A percentile compares a stretch with the other conserved stretches of the same genome.
Evolutionary conservation across 805 yeast species (phyloP).

Genomic region (Schwanniomyces sp.): DNA sequence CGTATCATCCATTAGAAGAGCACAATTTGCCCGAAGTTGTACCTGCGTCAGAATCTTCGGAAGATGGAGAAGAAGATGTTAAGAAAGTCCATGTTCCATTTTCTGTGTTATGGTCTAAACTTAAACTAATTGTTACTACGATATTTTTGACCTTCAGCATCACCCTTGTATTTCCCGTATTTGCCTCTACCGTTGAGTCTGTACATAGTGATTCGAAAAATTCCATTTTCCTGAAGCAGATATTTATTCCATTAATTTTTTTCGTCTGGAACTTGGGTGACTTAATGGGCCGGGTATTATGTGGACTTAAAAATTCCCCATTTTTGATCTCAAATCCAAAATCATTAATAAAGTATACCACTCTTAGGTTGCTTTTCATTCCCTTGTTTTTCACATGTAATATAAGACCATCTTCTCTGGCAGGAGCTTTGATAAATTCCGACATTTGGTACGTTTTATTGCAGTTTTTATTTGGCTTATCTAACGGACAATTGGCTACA

Average conservation of each 20-base stretch:
- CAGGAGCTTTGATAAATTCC: constrained; percentile 45
- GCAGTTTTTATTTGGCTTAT: constrained; percentile 79
- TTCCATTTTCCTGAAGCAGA: constrained; percentile 45
- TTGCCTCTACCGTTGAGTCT: constrained; percentile 71
- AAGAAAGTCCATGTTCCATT: constrained; percentile 56
- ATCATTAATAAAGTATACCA: constrained; percentile 52
- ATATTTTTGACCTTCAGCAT: constrained; percentile 73
- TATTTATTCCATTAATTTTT: constrained; percentile 72
- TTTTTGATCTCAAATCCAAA: constrained; percentile 41
- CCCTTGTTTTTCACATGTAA: constrained; percentile 76
- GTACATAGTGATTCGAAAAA: constrained; percentile 28
- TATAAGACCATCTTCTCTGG: constrained; percentile 37
- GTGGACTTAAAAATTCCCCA: constrained; percentile 50
- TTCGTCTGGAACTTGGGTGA: constrained; percentile 91
- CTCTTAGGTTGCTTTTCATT: constrained; percentile 56
- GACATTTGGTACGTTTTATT: constrained; percentile 67
- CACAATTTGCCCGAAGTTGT: constrained; percentile 11
- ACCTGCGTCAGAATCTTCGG: constrained; percentile 6
- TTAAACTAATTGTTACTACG: constrained; percentile 63
- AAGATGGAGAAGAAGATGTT: constrained; percentile 10
- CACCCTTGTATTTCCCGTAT: constrained; percentile 84
- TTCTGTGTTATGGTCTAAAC: constrained; percentile 54
- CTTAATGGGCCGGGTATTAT: constrained; percentile 67
- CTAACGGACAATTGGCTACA: constrained; percentile 85
- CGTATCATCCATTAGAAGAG: constrained; percentile 16